Conservation (phyloP, 306 rosid species). For the Lathyrus oleraceus region DNA sequence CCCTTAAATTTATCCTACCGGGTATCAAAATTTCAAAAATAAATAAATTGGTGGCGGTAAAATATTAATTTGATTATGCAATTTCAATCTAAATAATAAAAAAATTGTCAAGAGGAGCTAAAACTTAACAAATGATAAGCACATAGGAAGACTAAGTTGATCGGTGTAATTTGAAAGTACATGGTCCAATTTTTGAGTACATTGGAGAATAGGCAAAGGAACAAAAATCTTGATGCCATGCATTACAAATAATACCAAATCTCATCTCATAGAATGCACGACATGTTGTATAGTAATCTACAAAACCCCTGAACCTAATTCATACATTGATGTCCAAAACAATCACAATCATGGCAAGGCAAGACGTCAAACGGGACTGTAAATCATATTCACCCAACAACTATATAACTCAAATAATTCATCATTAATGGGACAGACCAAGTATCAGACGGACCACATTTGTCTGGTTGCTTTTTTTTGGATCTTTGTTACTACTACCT, state of each 20-base stretch:
- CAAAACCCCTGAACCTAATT: neutral
- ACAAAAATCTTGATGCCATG: constrained; percentile 9
- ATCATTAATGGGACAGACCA: constrained; percentile 22
- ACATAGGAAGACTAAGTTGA: no score
- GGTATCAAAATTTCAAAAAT: no score
- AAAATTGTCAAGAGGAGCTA: neutral
- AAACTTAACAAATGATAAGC: neutral
- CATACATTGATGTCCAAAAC: neutral
- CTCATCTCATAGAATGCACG: neutral
- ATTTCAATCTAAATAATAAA: neutral
- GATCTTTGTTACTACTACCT: constrained; percentile 9
- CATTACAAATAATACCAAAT: neutral
- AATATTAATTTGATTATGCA: constrained; percentile 22
- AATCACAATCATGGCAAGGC: constrained; percentile 5
- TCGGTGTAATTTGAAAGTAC: no score
- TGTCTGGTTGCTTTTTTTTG: constrained; percentile 15
- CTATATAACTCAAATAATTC: constrained; percentile 1
- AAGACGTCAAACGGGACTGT: constrained; percentile 1
- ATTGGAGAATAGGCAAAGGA: neutral
- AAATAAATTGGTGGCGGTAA: neutral
- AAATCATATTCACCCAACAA: constrained; percentile 32
- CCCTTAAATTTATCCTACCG: no score
- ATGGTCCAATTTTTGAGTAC: neutral
- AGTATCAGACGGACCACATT: constrained; percentile 27
- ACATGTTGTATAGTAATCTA: neutral